phyloP scores from a whole-genome alignment of 2,329 filamentous ascomycete genomes.

The Didymella glomerata region DNA sequence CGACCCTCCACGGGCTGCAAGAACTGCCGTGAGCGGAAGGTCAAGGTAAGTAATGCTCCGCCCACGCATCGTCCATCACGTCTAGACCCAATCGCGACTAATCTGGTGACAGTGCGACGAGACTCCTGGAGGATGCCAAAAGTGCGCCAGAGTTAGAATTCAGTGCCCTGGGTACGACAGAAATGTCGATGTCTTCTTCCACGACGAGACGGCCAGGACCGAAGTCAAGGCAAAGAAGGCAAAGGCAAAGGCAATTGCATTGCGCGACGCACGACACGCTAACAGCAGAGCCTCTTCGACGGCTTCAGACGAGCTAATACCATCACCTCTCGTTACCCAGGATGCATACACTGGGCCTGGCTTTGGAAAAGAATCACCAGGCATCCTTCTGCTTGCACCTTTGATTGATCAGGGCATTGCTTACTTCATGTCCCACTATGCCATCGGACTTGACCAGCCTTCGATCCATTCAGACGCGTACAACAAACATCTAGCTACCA shows the following conservation, averaged over 20 bases:
- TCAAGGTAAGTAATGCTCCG: conserved; percentile 44
- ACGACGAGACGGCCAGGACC: conserved; percentile 43
- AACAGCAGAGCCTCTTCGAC: background rate
- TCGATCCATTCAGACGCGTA: conserved; percentile 35
- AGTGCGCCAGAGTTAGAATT: conserved; percentile 35
- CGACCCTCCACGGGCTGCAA: conserved; percentile 46
- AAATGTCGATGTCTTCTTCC: conserved; percentile 42
- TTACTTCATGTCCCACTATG: conserved; percentile 45
- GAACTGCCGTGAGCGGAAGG: conserved; percentile 53
- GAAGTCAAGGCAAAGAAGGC: conserved; percentile 39
- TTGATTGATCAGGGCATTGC: conserved; percentile 44
- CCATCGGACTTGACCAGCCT: conserved; percentile 40
- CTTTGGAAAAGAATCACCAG: conserved; percentile 14
- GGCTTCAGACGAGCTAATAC: background rate
- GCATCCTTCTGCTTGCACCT: conserved; percentile 28
- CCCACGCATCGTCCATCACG: background rate
- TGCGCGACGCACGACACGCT: conserved; percentile 26
- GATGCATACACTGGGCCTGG: background rate
- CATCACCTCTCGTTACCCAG: conserved; percentile 11
- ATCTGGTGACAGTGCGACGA: conserved; percentile 42
- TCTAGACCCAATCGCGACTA: background rate
- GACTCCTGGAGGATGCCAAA: conserved; percentile 36
- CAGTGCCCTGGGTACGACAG: conserved; percentile 46
- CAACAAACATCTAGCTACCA: conserved; percentile 37
- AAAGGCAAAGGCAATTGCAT: conserved; percentile 42